These are phyloP conservation scores for Brachypodium distachyon DNA, from an alignment of 202 grass and related monocot genomes.

Conservation along the genomic window DNA sequence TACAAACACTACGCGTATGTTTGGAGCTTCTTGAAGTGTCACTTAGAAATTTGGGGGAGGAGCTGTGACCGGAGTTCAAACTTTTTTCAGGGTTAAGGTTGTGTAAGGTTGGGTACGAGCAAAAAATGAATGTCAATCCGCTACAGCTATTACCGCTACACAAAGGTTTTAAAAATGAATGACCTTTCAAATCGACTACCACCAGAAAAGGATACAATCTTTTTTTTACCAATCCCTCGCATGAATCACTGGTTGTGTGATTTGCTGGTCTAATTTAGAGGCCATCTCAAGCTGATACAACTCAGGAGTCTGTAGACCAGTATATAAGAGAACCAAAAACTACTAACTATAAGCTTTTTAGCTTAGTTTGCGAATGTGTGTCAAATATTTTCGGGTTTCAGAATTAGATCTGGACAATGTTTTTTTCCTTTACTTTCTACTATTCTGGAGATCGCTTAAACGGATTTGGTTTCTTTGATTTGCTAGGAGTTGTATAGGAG, in stretches of 20 bases:
- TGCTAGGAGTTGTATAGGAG: neutral
- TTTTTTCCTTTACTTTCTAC: neutral
- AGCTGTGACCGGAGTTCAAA: neutral
- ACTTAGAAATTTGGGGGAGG: neutral
- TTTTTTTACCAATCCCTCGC: neutral
- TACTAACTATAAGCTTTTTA: neutral
- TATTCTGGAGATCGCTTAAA: neutral
- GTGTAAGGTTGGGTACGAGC: too few relatives aligned
- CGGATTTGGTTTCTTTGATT: neutral
- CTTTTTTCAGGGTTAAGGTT: neutral
- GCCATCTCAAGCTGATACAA: neutral
- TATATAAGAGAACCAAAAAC: neutral
- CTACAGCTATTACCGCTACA: neutral
- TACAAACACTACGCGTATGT: neutral
- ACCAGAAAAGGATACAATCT: neutral
- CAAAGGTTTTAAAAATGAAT: neutral
- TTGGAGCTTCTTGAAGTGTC: neutral
- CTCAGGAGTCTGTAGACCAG: neutral
- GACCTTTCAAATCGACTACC: neutral
- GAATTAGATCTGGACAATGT: neutral
- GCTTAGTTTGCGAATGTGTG: neutral
- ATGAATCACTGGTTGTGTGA: neutral
- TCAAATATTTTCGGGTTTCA: neutral
- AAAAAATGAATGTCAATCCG: too few relatives aligned
- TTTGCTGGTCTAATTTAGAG: neutral